phyloP scores from a whole-genome alignment of 768 basidiomycete species.

The Cystobasidium onofrii region DNA sequence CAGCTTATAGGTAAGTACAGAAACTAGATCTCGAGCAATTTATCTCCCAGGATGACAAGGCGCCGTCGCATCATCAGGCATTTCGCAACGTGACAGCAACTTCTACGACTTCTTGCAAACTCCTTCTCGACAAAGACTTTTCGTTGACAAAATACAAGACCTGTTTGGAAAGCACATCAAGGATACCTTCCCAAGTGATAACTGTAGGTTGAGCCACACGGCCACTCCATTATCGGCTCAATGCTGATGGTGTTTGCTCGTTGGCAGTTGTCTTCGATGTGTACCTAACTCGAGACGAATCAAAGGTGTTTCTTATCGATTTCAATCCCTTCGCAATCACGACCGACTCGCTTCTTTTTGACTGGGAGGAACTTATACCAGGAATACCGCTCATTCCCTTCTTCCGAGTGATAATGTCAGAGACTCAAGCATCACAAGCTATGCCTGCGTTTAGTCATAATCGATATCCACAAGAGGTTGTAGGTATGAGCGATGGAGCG shows the following conservation, averaged over 20 bases:
- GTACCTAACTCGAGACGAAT: constrained; percentile 70
- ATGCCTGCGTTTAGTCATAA: constrained; percentile 73
- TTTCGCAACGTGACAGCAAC: constrained; percentile 72
- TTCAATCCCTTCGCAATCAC: constrained; percentile 79
- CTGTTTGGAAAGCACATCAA: constrained; percentile 52
- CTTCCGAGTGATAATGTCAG: constrained; percentile 18
- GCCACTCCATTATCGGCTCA: too few species aligned
- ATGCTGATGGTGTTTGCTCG: too few species aligned
- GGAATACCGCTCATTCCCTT: constrained; percentile 42
- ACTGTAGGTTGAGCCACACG: neutral
- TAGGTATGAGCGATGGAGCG: constrained; percentile 67
- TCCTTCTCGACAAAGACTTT: constrained; percentile 55
- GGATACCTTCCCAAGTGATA: neutral
- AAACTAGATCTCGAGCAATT: too few species aligned
- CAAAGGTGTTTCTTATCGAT: constrained; percentile 72
- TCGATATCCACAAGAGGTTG: constrained; percentile 81
- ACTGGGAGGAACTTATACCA: constrained; percentile 65
- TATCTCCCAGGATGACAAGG: too few species aligned
- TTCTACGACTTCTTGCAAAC: constrained; percentile 77
- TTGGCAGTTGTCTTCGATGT: constrained; percentile 71
- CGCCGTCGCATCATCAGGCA: constrained; percentile 52
- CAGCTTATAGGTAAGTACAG: constrained; percentile 59
- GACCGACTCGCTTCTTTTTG: constrained; percentile 82
- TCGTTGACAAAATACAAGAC: constrained; percentile 59
- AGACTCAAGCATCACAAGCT: constrained; percentile 51